Base-by-base conservation (phyloP, 495 filamentous ascomycete species). In the Penicillium ochrochloron region DNA sequence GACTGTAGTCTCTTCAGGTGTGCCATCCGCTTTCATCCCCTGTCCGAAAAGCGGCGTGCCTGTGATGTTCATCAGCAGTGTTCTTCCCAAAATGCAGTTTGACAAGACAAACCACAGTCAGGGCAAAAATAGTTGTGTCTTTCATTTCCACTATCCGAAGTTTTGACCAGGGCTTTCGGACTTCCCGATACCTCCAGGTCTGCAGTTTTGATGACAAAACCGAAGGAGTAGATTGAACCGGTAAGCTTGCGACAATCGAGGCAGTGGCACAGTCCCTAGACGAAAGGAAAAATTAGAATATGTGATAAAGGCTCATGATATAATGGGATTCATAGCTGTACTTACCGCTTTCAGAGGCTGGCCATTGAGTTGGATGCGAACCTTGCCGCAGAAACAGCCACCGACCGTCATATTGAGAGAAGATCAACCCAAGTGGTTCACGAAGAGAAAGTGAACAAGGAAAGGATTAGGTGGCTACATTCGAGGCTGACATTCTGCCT, bases 191-290 rank as follows among this genome's bases (percentile, higher is more conserved):
- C 39, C 0, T 64, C 56, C 25, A 79, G 31, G 3, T 76, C 67
- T 5, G 62, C 53, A 19, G 6, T 63, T 25, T 74, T 69, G 62
- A 76, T 54, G 48, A 78, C 27, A 10, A 73, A 69, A 62, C 53
- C 75, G 48, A 71, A 76, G 15, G 60, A 59, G 41, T 50, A 78
- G 7, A 41, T 59, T 0, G 27, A 2, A 0, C 77, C 72, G 10
- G 73, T 76, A 1, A 78, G 66, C 55, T 80, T 80, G 61, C 77
- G 77, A 65, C 77, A 80, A 61, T 75, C 77, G n/a, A 48, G 19
- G 57, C 77, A 80, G 66, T 80, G 73, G 37, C 76, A 80, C 11
- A 80, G 23, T 50, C 29, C 77, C 77, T 79, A 39, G n/a, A 37
- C 0, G 21, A 59, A 42, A 62, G 33, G 19, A 12, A 23, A 41